phyloP scores from a whole-genome alignment of 768 basidiomycete genomes.

The Grammothele lineata region DNA sequence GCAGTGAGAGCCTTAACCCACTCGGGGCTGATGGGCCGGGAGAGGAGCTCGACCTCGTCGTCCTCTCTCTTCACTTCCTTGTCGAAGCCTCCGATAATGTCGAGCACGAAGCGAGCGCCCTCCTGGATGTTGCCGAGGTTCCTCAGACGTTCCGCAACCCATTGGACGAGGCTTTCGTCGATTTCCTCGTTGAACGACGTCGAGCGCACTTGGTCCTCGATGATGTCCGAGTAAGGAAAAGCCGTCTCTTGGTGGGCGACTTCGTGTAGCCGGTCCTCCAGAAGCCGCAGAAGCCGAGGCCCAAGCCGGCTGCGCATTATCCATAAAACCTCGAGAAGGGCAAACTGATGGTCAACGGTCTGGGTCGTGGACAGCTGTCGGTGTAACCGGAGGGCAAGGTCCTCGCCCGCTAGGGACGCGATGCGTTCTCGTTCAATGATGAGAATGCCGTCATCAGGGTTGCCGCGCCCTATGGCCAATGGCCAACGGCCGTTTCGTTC shows the following conservation, averaged over 20 bases:
- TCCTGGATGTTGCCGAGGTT: conserved; percentile 53
- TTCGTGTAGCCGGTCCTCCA: conserved; percentile 59
- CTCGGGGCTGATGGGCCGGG: conserved; percentile 46
- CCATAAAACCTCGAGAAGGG: conserved; percentile 60
- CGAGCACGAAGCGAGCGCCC: conserved; percentile 53
- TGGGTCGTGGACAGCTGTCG: conserved; percentile 43
- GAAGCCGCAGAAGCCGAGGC: conserved; percentile 45
- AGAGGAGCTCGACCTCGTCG: conserved; percentile 55
- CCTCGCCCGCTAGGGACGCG: conserved; percentile 58
- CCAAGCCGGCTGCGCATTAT: conserved; percentile 58
- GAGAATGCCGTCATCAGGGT: conserved; percentile 41
- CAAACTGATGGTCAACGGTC: conserved; percentile 46
- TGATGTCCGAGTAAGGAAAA: conserved; percentile 72
- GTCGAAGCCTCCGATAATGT: conserved; percentile 71
- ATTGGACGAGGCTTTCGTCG: conserved; percentile 55
- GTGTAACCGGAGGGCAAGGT: conserved; percentile 58
- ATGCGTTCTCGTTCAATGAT: conserved; percentile 78
- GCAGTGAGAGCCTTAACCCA: conserved; percentile 62
- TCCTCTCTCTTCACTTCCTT: conserved; percentile 69
- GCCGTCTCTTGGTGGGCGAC: conserved; percentile 74
- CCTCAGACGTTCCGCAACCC: conserved; percentile 58
- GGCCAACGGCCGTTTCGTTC: conserved; percentile 86
- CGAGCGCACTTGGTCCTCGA: conserved; percentile 59
- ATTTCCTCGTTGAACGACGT: conserved; percentile 50
- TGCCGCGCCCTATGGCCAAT: conserved; percentile 53